Evolutionary conservation across 179 eudicot genomes (phyloP).

Genomic region (Patellifolia procumbens): DNA sequence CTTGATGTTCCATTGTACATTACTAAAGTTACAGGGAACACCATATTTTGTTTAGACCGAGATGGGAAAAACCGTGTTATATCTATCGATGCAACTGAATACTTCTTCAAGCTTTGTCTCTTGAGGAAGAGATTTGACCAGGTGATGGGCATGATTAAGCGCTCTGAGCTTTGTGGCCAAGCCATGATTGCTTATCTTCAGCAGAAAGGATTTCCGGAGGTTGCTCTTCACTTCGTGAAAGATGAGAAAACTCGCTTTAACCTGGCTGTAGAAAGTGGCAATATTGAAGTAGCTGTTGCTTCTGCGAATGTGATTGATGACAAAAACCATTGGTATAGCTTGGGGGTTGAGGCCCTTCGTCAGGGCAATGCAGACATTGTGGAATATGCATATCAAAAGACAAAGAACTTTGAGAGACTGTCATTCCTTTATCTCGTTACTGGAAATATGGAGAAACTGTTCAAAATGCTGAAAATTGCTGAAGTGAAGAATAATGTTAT

Average conservation of each 20-base stretch:
- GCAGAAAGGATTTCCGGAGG: conserved; percentile 96
- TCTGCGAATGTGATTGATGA: conserved; percentile 92
- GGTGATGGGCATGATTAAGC: conserved; percentile 90
- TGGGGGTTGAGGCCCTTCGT: conserved; percentile 97
- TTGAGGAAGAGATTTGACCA: conserved; percentile 75
- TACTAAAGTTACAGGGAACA: conserved; percentile 66
- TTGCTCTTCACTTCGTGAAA: conserved; percentile 94
- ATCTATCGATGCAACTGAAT: conserved; percentile 74
- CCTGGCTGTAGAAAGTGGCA: conserved; percentile 87
- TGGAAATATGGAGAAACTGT: conserved; percentile 72
- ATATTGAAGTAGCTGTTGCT: conserved; percentile 84
- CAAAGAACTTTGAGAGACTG: conserved; percentile 85
- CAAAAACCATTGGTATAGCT: conserved; percentile 84
- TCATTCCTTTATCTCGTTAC: conserved; percentile 84
- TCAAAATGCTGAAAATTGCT: conserved; percentile 89
- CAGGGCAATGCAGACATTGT: conserved; percentile 95
- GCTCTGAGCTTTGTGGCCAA: conserved; percentile 87
- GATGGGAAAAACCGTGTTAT: conserved; percentile 78
- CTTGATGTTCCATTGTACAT: conserved; percentile 83
- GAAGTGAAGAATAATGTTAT: conserved; percentile 81
- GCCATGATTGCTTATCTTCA: conserved; percentile 98
- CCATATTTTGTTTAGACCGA: conserved; percentile 80
- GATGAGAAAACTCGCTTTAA: conserved; percentile 92
- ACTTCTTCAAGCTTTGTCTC: conserved; percentile 70
- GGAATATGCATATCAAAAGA: conserved; percentile 89